Conservation (phyloP, 23 red algal species). For the Gracilaria gracilis region DNA sequence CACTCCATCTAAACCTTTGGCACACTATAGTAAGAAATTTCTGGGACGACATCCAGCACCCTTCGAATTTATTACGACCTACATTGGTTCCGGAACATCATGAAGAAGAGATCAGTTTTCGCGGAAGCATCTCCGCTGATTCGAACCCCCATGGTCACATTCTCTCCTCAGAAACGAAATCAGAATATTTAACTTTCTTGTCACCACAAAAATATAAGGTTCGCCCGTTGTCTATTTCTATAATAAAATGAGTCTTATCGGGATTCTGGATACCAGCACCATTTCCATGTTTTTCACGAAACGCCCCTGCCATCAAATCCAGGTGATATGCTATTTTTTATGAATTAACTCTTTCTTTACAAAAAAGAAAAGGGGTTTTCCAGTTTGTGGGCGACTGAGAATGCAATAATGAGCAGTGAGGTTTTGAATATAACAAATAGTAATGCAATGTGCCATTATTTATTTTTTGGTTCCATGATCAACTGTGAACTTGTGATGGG, state of each 20-base stretch:
- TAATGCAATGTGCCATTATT: background rate
- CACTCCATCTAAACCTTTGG: background rate
- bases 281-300: too few species aligned
- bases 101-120: constrained; percentile 7
- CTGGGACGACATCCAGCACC: background rate
- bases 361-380: background rate
- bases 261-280: too few species aligned
- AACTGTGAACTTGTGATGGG: background rate
- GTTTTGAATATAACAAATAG: background rate
- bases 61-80: constrained; percentile 1
- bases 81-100: constrained; percentile 1
- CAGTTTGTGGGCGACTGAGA: background rate
- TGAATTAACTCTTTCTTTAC: constrained; percentile 8
- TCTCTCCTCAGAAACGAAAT: too few species aligned
- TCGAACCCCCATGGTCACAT: constrained; percentile 22
- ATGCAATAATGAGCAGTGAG: background rate
- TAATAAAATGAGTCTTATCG: too few species aligned
- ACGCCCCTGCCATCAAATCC: background rate
- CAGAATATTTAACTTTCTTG: too few species aligned
- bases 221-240: too few species aligned
- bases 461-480: background rate
- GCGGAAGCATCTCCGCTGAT: background rate
- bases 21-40: background rate
- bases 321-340: background rate
- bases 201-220: too few species aligned